A percentile compares a stretch with the other conserved stretches of the same genome.
Evolutionary conservation across 768 basidiomycete species (phyloP).

Genomic region (Hygrophoropsis aurantiaca): DNA sequence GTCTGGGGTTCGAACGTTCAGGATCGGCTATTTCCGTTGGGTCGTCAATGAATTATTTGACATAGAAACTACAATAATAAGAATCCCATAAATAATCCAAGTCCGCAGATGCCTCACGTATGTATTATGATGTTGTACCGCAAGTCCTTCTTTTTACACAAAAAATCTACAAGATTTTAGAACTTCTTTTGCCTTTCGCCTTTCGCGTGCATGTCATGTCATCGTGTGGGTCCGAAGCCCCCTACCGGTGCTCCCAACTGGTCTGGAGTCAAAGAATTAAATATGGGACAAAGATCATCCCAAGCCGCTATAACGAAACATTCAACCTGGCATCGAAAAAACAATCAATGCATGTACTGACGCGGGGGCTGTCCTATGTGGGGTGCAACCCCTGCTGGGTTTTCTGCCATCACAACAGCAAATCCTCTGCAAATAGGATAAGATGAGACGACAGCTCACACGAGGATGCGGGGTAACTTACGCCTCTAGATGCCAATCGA

Average conservation of each 20-base stretch:
- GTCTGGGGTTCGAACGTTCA: too few species aligned
- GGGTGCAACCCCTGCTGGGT: conserved; percentile 13
- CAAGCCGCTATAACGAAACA: conserved; percentile 16
- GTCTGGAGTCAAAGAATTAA: conserved; percentile 12
- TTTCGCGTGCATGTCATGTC: too few species aligned
- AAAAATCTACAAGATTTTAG: too few species aligned
- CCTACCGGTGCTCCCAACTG: conserved; percentile 17
- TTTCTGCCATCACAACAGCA: conserved; percentile 24
- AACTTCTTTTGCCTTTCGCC: too few species aligned
- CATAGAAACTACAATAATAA: too few species aligned
- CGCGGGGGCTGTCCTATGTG: conserved; percentile 16
- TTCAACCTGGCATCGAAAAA: not conserved
- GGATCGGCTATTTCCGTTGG: too few species aligned
- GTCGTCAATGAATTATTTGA: too few species aligned
- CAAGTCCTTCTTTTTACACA: too few species aligned
- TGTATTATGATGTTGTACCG: too few species aligned
- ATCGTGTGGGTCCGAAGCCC: not conserved
- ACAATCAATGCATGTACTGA: conserved; percentile 2
- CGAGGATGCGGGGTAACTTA: not conserved
- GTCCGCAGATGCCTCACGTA: too few species aligned
- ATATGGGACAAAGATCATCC: conserved; percentile 24
- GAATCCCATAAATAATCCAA: too few species aligned
- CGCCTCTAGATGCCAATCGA: conserved; percentile 29
- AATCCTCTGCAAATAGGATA: conserved; percentile 18
- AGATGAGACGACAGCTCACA: not conserved